Base-by-base conservation (phyloP, 2,329 filamentous ascomycete genomes). In the Simplicillium sp. region DNA sequence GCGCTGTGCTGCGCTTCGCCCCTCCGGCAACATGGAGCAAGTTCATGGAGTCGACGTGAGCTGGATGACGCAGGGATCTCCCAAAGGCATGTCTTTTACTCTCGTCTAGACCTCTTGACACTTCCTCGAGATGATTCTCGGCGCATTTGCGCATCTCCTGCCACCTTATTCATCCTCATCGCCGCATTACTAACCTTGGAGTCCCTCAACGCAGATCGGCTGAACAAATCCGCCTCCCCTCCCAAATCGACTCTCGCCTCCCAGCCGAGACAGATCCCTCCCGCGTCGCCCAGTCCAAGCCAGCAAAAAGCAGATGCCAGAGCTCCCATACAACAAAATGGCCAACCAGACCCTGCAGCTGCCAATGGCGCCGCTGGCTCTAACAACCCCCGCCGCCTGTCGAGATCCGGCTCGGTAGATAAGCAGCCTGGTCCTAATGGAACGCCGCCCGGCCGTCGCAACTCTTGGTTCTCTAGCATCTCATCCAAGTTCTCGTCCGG, bases 391-490 rank as follows among this genome's bases (percentile, higher is more conserved):
- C 54, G 48, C 36, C 50, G 60, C 17, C 45, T 49, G 3, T 56
- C 59, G 28, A 53, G 61, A 37, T 62, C 61, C 11, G 49, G 52
- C 18, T 65, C 61, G n/a, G 49, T 58, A 45, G 62, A 65, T 9
- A 62, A 57, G 43, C 51, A 52, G 32, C 44, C 33, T 29, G 44
- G 47, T 16, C 45, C 50, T 40, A 48, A 50, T 41, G 50, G 56
- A 42, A 54, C 62, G 31, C 61, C 66, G 2, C 60, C 66, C 7
- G 65, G 68, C 36, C 70, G 77, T 40, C 75, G 87, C 48, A 82
- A 80, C 46, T 95, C 89, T 12, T 98, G 92, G 92, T 89, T 97
- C 54, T 87, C 86, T 42, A 95, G 80, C 55, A 79, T 97, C 50
- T 94, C 87, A 48, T 90, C 87, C 49, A 96, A 94, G 58, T 95